Evolutionary conservation across 257 asterid genomes (phyloP), one percentile per base, ranked within the genome.

Genomic region (Sherardia arvensis): DNA sequence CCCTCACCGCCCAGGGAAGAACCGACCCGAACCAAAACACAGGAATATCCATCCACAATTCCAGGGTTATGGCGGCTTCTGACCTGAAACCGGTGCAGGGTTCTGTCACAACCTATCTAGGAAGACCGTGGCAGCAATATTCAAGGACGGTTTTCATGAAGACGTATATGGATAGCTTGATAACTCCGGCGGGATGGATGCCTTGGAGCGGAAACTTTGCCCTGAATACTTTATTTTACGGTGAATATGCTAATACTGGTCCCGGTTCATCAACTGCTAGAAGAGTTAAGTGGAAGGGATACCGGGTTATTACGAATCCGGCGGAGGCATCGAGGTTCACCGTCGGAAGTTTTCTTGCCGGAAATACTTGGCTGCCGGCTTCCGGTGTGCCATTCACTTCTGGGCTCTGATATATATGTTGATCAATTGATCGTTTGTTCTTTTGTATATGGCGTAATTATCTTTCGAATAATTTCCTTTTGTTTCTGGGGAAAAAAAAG

Each of bases 181-280:
- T 92, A 5, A 28, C 72, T 60, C 86, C 96, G 7, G 81, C 79
- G 10, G 99, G 99, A 40, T 92, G 99, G 99, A 45, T 78, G 77
- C 87, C 91, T 1, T 92, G 99, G 99, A 78, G 78, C 61, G 99
- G 99, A 33, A 74, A 68, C 58, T 92, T 89, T 32, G 96, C 99
- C 6, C 69, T 89, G 8, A 53, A 67, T 5, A 92, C 99, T 1
- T 62, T 92, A 62, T 89, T 82, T 12, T 89, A 89, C 30, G 99
- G 86, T 22, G 99, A 92, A 83, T 89, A 92, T 8, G 71, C 75
- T 62, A 92, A 92, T 75, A 89, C 87, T 33, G 98, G 98, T 0
- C 70, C 94, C 9, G 99, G 99, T 47, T 81, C 99, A 6, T 68
- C 81, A 0, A 92, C 97, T 0, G 71, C 78, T 9, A 77, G 68